phyloP scores from a whole-genome alignment of 352 stramenopile genomes.

The Pythium aquatile region DNA sequence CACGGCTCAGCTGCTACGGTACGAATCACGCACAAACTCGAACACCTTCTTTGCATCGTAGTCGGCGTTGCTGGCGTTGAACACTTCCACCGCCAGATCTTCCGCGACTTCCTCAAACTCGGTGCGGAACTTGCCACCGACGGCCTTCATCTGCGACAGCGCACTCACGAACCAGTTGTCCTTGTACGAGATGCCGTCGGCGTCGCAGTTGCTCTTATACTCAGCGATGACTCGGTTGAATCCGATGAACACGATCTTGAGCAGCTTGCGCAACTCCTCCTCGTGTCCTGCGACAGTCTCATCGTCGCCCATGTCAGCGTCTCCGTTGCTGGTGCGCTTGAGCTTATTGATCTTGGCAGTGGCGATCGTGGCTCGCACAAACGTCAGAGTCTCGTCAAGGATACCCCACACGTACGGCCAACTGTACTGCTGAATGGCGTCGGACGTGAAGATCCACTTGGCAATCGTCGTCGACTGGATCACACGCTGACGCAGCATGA shows the following conservation, averaged over 20 bases:
- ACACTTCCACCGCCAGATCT: constrained; percentile 53
- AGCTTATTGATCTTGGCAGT: constrained; percentile 34
- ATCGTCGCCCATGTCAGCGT: constrained; percentile 51
- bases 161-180: constrained; percentile 84
- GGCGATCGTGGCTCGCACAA: constrained; percentile 43
- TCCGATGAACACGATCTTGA: constrained; percentile 58
- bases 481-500: constrained; percentile 73
- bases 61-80: constrained; percentile 52
- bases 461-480: constrained; percentile 69
- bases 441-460: constrained; percentile 76
- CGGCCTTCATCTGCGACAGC: constrained; percentile 65
- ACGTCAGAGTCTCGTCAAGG: constrained; percentile 64
- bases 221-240: constrained; percentile 73
- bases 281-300: constrained; percentile 36
- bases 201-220: constrained; percentile 76
- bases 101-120: constrained; percentile 51
- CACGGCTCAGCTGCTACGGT: constrained; percentile 37
- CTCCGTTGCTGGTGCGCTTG: constrained; percentile 30
- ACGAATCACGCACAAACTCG: constrained; percentile 66
- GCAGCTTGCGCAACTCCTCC: constrained; percentile 49
- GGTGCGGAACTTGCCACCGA: constrained; percentile 59
- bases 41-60: constrained; percentile 77
- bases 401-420: constrained; percentile 89
- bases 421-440: constrained; percentile 85
- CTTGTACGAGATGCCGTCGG: constrained; percentile 63